phyloP scores from a whole-genome alignment of 345 rosid genomes.

The Raphanus raphanistrum region DNA sequence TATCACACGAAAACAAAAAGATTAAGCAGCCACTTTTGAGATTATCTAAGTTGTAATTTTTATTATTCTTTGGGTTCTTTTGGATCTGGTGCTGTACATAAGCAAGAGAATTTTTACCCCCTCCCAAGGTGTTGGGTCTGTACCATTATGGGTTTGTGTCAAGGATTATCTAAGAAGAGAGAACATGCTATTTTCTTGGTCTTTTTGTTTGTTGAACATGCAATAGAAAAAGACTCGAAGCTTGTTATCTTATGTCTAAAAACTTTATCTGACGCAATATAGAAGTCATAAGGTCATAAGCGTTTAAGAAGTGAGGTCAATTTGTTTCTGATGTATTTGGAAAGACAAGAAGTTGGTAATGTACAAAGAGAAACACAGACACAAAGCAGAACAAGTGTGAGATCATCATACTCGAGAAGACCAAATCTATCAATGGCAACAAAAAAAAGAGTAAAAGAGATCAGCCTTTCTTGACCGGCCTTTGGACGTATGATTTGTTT shows the following conservation, averaged over 20 bases:
- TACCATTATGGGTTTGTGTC: constrained; percentile 26
- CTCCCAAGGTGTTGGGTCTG: constrained; percentile 22
- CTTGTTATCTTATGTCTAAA: background rate
- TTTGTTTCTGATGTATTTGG: background rate
- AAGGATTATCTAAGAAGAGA: constrained; percentile 24
- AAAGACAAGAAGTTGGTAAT: constrained; percentile 14
- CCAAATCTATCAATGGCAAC: background rate
- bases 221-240: background rate
- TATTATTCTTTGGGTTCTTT: constrained; percentile 9
- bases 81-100: constrained; percentile 28
- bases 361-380: constrained; percentile 24
- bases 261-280: constrained; percentile 14
- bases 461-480: constrained; percentile 88
- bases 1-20: constrained; percentile 30
- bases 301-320: background rate
- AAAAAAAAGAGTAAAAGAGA: background rate
- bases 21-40: constrained; percentile 2
- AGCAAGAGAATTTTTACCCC: constrained; percentile 19
- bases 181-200: constrained; percentile 14
- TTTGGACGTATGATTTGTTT: constrained; percentile 89
- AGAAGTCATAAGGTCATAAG: constrained; percentile 12
- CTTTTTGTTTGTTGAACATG: background rate
- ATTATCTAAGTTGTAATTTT: constrained; percentile 23
- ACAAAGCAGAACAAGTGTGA: constrained; percentile 15
- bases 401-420: background rate